Conservation (phyloP, 306 rosid species). For the Parietaria judaica region DNA sequence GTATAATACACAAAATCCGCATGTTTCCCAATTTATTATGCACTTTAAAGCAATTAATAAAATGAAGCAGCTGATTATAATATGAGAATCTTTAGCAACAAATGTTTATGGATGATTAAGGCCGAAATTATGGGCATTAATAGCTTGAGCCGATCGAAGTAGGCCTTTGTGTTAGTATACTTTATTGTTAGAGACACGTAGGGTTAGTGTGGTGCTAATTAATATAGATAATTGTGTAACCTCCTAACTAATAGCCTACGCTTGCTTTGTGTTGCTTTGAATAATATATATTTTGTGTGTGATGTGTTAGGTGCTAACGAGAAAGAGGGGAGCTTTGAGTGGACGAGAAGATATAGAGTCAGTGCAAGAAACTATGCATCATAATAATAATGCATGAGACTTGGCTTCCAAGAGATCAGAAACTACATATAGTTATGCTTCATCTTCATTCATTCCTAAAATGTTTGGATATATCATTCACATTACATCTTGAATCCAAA, state of each 20-base stretch:
- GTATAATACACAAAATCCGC: too few relatives aligned
- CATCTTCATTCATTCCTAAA: constrained; percentile 16
- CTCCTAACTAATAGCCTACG: not conserved
- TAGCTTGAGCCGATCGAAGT: constrained; percentile 19
- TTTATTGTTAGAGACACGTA: constrained; percentile 2
- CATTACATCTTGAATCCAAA: too few relatives aligned
- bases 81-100: not conserved
- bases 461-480: not conserved
- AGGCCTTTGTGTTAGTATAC: too few relatives aligned
- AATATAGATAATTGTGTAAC: not conserved
- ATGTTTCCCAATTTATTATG: not conserved
- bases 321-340: constrained; percentile 46
- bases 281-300: not conserved
- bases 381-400: constrained; percentile 22
- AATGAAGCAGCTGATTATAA: not conserved
- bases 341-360: constrained; percentile 50
- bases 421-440: constrained; percentile 16
- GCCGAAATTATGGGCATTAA: constrained; percentile 7
- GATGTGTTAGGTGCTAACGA: constrained; percentile 38
- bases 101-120: not conserved
- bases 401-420: constrained; percentile 67
- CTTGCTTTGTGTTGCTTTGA: not conserved
- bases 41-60: not conserved
- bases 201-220: not conserved
- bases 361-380: not conserved